A percentile compares a stretch with the other conserved stretches of the same genome.
These are phyloP conservation scores for Straminergon stramineum DNA, from an alignment of 225 moss, liverwort and hornwort species.

Conservation along the genomic window DNA sequence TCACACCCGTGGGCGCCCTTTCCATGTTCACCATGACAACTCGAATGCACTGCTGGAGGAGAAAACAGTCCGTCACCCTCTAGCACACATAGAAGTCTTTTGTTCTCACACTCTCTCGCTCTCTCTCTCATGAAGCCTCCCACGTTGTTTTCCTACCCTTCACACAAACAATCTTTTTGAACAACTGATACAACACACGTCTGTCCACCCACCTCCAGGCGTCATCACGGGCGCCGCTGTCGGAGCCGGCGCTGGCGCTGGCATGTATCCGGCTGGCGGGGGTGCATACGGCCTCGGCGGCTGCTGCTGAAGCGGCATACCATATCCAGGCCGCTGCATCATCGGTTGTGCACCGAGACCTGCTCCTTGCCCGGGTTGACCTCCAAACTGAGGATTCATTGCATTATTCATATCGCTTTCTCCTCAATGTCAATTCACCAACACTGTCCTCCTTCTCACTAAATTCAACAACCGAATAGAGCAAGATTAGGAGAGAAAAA, in stretches of 20 bases:
- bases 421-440: neutral
- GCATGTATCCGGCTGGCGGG: slow-evolving; percentile 27
- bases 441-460: neutral
- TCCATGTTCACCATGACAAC: slow-evolving; percentile 99
- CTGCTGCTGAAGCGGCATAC: slow-evolving; percentile 28
- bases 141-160: slow-evolving; percentile 29
- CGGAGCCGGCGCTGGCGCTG: slow-evolving; percentile 8
- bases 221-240: slow-evolving; percentile 55
- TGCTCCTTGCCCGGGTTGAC: slow-evolving; percentile 26
- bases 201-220: slow-evolving; percentile 85
- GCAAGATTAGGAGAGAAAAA: neutral
- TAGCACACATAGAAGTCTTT: slow-evolving; percentile 87
- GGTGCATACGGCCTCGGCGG: slow-evolving; percentile 25
- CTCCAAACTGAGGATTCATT: slow-evolving; percentile 34
- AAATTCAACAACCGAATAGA: neutral
- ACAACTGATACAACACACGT: slow-evolving; percentile 61
- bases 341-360: slow-evolving; percentile 16
- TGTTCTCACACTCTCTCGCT: slow-evolving; percentile 1
- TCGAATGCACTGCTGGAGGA: slow-evolving; percentile 99
- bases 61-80: slow-evolving; percentile 99
- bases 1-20: slow-evolving; percentile 99
- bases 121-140: slow-evolving; percentile 9
- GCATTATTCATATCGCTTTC: slow-evolving; percentile 21
- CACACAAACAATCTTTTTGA: slow-evolving; percentile 27
- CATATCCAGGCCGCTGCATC: slow-evolving; percentile 34